Conservation (phyloP, 768 basidiomycete genomes). For the Phlebiopsis gigantea region DNA sequence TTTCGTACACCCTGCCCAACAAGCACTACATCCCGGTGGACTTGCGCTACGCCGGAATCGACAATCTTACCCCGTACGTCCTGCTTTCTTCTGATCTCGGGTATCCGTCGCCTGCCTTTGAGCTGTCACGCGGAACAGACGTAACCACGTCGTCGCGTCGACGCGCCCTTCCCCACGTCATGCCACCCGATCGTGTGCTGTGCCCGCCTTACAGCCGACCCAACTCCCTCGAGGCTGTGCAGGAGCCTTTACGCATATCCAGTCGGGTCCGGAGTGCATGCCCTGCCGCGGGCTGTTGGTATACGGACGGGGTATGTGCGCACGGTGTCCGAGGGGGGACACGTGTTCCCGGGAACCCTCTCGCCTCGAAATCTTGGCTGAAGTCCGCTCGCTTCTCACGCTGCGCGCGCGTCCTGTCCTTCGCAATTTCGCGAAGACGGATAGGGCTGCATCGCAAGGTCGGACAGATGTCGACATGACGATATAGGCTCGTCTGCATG, state of each 20-base stretch:
- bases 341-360: background rate
- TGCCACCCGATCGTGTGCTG: background rate
- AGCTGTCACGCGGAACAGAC: background rate
- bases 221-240: background rate
- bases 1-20: constrained; percentile 81
- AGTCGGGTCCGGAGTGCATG: background rate
- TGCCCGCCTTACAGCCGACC: background rate
- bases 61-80: constrained; percentile 63
- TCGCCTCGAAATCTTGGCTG: too few relatives aligned
- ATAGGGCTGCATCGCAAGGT: background rate
- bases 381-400: background rate
- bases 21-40: constrained; percentile 92
- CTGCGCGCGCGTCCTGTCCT: background rate
- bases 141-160: background rate
- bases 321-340: background rate
- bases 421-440: background rate
- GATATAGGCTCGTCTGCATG: background rate
- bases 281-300: background rate
- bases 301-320: background rate
- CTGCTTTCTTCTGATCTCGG: constrained; percentile 6
- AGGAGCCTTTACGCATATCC: background rate
- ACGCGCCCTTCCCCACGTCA: background rate
- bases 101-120: background rate
- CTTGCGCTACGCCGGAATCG: constrained; percentile 66
- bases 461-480: background rate